Evolutionary conservation across 768 basidiomycete genomes (phyloP).

Genomic region (Mycena crocata): DNA sequence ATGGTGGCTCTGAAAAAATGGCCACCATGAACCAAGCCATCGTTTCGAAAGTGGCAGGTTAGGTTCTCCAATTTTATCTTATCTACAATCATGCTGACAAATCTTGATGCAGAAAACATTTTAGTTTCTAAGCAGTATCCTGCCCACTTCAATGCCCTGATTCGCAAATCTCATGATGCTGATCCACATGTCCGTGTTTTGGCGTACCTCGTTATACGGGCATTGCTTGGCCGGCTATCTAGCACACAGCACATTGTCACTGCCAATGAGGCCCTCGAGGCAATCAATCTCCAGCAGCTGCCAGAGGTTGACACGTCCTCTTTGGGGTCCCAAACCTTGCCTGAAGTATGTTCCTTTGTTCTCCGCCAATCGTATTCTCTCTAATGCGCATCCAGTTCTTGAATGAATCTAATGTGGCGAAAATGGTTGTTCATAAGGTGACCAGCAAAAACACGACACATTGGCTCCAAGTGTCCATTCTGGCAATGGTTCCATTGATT

Average conservation of each 20-base stretch:
- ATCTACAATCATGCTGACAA: neutral
- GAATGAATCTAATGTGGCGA: slow-evolving; percentile 57
- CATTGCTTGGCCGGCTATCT: slow-evolving; percentile 65
- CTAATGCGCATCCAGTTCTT: slow-evolving; percentile 50
- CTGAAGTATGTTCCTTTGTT: slow-evolving; percentile 43
- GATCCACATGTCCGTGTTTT: slow-evolving; percentile 67
- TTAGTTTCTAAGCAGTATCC: slow-evolving; percentile 59
- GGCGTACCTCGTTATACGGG: slow-evolving; percentile 71
- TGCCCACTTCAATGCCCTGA: slow-evolving; percentile 59
- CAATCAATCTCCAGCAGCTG: slow-evolving; percentile 59
- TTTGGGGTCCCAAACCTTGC: slow-evolving; percentile 40
- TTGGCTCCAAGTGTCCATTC: slow-evolving; percentile 68
- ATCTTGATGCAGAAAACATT: slow-evolving; percentile 67
- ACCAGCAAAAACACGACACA: slow-evolving; percentile 65
- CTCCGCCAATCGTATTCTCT: neutral
- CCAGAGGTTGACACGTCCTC: slow-evolving; percentile 58
- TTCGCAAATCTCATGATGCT: slow-evolving; percentile 61
- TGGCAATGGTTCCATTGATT: slow-evolving; percentile 64
- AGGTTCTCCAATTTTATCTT: slow-evolving; percentile 30
- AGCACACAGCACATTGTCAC: slow-evolving; percentile 70
- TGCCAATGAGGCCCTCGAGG: slow-evolving; percentile 59
- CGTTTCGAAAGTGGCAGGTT: slow-evolving; percentile 75
- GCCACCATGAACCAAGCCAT: slow-evolving; percentile 61
- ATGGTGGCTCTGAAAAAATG: slow-evolving; percentile 21
- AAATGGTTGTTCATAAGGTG: slow-evolving; percentile 67